Base-by-base conservation (phyloP, 2,329 filamentous ascomycete species). In the Passalora sequoiae region DNA sequence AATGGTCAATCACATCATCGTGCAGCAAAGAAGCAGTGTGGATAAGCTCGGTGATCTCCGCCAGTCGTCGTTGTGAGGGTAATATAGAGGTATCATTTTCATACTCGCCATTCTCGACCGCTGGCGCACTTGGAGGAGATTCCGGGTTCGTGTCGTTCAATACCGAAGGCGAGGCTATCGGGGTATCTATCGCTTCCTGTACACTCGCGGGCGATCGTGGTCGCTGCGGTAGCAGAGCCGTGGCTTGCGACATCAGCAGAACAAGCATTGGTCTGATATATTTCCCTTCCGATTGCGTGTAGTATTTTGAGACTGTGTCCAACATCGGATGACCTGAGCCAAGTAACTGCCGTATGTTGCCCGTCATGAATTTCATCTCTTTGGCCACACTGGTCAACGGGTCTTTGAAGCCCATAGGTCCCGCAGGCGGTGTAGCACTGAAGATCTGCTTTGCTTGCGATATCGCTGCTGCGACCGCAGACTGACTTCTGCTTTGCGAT, bases 1-100 rank as follows among this genome's bases (percentile, higher is more conserved):
- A 94, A 64, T 91, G 86, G 64, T 98, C 92, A 61, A 98, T 95
- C 21, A 98, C 92, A 69, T 98, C 92, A 75, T 98, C 92, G 68
- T 98, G 92, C 10, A 98, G 80, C 13, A 98, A 78, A 1, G 91
- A 97, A 1, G 92, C 89, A 0, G 92, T 97, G 67, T 98, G 92
- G 54, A 98, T 97, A 43, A 98, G 76, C 68, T 98, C 92, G 2
- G 91, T 92, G 60, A 98, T 97, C 68, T 98, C 92, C 40, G 92
- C 92, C 27, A 98, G 75, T 19, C 92, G 83, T 53, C 91, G 78
- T 64, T 98, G 92, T 13, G 88, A 85, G n/a, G 92, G 91, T 15
- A 97, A 80, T 55, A 98, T 92, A 55, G 86, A 80, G 56, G 73
- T 68, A 55, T 77, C 74, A 46, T 69, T 67, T 17, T 62, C 43